phyloP scores from a whole-genome alignment of 768 basidiomycete genomes.

The Suillus paluster region DNA sequence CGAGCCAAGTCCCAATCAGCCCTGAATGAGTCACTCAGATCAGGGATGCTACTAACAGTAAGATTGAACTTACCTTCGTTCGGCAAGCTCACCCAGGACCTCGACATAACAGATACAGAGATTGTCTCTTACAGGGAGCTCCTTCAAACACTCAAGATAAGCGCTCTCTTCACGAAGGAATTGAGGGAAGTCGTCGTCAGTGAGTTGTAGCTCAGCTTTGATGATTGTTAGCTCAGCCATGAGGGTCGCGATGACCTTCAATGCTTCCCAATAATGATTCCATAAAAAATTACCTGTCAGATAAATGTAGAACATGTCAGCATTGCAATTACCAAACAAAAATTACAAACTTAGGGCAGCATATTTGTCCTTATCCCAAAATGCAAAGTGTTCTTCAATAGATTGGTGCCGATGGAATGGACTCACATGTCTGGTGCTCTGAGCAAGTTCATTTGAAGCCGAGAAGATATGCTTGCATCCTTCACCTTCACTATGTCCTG shows the following conservation, averaged over 20 bases:
- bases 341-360: slow-evolving; percentile 3
- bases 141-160: background rate
- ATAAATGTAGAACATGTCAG: too few species aligned
- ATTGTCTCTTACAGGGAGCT: background rate
- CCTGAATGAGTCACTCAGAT: too few species aligned
- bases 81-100: background rate
- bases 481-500: slow-evolving; percentile 7
- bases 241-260: background rate
- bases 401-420: slow-evolving; percentile 16
- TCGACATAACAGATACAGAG: slow-evolving; percentile 2
- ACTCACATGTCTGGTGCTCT: slow-evolving; percentile 6
- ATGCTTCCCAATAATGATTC: background rate
- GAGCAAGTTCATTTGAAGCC: background rate
- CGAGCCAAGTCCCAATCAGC: too few species aligned
- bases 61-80: background rate
- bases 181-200: background rate
- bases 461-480: slow-evolving; percentile 15
- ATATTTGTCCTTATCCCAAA: slow-evolving; percentile 10
- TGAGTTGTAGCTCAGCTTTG: background rate
- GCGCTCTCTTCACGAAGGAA: background rate
- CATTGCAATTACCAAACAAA: too few species aligned
- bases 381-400: slow-evolving; percentile 15
- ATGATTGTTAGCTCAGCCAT: background rate
- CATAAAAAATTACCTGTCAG: slow-evolving; percentile 5
- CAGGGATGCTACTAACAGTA: too few species aligned